A percentile compares a stretch with the other conserved stretches of the same genome.
These are phyloP conservation scores for Xylaria digitata DNA, from an alignment of 2,329 filamentous ascomycete genomes.

Conservation along the genomic window DNA sequence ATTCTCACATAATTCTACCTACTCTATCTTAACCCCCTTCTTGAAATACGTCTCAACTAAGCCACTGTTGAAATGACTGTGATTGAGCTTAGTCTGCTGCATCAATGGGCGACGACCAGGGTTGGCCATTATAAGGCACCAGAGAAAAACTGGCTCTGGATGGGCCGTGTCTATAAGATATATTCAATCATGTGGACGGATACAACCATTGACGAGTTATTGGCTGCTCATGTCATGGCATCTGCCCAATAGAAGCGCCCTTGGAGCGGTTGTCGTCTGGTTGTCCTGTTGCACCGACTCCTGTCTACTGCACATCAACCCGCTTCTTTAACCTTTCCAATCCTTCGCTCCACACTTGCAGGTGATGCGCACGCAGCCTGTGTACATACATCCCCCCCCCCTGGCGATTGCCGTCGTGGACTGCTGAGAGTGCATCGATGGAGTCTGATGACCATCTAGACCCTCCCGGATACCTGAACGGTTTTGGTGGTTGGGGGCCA, in stretches of 20 bases:
- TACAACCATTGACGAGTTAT: slow-evolving; percentile 4
- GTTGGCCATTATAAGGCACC: slow-evolving; percentile 5
- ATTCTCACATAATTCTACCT: slow-evolving; percentile 18
- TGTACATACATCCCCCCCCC: slow-evolving; percentile 14
- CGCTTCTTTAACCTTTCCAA: slow-evolving; percentile 27
- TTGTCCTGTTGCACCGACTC: slow-evolving; percentile 22
- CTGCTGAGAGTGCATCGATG: slow-evolving; percentile 27
- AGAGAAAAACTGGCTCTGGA: slow-evolving; percentile 9
- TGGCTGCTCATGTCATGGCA: background rate
- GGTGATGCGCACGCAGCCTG: slow-evolving; percentile 24
- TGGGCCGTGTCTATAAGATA: slow-evolving; percentile 19
- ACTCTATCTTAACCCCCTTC: slow-evolving; percentile 15
- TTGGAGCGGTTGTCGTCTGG: slow-evolving; percentile 5
- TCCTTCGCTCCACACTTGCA: slow-evolving; percentile 24
- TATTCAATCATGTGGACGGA: slow-evolving; percentile 28
- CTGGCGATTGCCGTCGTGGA: slow-evolving; percentile 36
- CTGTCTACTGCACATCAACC: slow-evolving; percentile 21
- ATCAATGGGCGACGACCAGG: slow-evolving; percentile 21
- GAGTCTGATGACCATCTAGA: slow-evolving; percentile 30
- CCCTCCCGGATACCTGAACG: slow-evolving; percentile 10
- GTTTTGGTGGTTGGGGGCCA: slow-evolving; percentile 1
- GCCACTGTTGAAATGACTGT: slow-evolving; percentile 1
- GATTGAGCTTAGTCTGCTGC: slow-evolving; percentile 12
- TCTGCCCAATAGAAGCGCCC: slow-evolving; percentile 20
- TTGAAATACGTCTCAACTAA: background rate